Evolutionary conservation across 2,329 filamentous ascomycete species (phyloP), one percentile per base, ranked within the genome.

Genomic region (Dothistroma pini): DNA sequence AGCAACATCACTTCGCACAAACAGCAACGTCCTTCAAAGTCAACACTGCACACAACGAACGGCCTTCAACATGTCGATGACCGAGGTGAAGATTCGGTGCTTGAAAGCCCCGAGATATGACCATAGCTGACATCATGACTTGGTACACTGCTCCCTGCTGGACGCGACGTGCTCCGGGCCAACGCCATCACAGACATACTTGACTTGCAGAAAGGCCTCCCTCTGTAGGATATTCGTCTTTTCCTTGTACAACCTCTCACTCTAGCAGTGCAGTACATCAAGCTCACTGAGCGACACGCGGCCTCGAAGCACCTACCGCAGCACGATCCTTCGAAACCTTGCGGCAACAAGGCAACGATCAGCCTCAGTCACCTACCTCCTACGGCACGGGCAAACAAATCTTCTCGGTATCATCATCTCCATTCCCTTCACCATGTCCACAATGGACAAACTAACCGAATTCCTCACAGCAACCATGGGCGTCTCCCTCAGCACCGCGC

Each of bases 401-500:
- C 6, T 11, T n/a, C 19, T 51, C 14, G 29, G 48, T 51, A 51
- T 51, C 29, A n/a, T 51, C 16, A 29, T 7, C 48, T 12, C 1
- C 21, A 44, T 44, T 29, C 11, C n/a, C 29, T 16, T 35, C 31
- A 52, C n/a, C 51, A 53, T 35, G 31, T 52, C 32, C 32, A 48
- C 32, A 19, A 57, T 16, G 57, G 21, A 11, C 56, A 22, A n/a
- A 34, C 29, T 35, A 38, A 59, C 25, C 34, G 35, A 14, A 16
- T 14, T 14, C 32, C 49, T 44, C n/a, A 55, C 11, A 55, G 53
- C 32, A 22, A 71, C 19, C 50, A 85, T 85, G 83, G 83, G 80
- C 57, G 75, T 84, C 66, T 76, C 79, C 35, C 78, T 83, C 60
- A 82, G 77, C 54, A 84, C 82, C 0, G 81, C 83, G 55, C 80